Conservation (phyloP, 345 rosid species). For the Arabis hirsuta region DNA sequence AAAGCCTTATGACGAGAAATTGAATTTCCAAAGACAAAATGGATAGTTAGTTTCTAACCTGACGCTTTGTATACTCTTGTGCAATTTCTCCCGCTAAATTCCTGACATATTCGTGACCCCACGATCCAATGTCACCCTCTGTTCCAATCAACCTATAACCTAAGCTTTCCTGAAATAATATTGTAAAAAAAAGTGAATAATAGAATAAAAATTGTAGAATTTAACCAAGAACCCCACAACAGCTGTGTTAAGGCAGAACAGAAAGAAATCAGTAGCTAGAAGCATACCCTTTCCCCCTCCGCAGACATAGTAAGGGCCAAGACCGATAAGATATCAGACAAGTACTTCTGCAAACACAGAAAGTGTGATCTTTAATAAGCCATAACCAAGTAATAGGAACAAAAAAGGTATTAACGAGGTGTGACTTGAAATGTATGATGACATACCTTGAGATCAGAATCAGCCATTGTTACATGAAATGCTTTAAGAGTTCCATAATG, state of each 20-base stretch:
- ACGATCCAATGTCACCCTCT: constrained; percentile 90
- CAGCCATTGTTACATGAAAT: constrained; percentile 65
- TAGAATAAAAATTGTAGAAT: not conserved
- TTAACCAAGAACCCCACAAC: not conserved
- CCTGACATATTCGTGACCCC: constrained; percentile 99
- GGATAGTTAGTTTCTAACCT: constrained; percentile 52
- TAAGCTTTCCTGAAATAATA: constrained; percentile 73
- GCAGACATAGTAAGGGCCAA: constrained; percentile 97
- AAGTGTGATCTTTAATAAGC: constrained; percentile 22
- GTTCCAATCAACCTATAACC: constrained; percentile 83
- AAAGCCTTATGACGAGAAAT: not conserved
- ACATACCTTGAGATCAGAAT: constrained; percentile 71
- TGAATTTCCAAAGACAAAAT: not conserved
- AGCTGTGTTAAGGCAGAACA: not conserved
- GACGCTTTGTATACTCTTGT: constrained; percentile 73
- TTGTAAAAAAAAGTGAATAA: constrained; percentile 13
- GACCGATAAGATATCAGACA: constrained; percentile 91
- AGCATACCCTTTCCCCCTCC: constrained; percentile 88
- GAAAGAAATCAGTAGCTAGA: constrained; percentile 13
- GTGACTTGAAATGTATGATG: not conserved
- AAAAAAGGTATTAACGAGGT: not conserved
- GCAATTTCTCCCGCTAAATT: constrained; percentile 92
- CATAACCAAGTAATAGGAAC: constrained; percentile 2
- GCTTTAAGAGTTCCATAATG: constrained; percentile 87
- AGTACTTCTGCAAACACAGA: constrained; percentile 64